Percentiles rank a stretch among this genome's conserved stretches.
These are phyloP conservation scores for Periconia sp. DNA, from an alignment of 2,329 filamentous ascomycete species.

Conservation along the genomic window DNA sequence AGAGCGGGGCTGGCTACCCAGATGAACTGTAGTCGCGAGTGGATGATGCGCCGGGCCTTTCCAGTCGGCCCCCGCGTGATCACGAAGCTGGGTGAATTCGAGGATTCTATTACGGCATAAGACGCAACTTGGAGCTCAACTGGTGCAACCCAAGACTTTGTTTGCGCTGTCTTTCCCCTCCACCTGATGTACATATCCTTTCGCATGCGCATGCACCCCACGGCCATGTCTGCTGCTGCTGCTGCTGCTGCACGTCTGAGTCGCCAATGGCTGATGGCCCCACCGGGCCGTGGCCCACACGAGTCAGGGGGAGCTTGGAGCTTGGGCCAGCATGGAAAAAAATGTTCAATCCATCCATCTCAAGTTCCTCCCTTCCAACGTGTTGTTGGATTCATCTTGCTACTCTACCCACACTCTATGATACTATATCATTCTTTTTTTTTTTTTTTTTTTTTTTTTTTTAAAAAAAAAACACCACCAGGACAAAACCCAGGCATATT, in stretches of 20 bases:
- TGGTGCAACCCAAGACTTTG: background rate
- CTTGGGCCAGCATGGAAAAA: conserved; percentile 11
- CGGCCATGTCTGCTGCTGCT: background rate
- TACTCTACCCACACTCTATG: too few relatives aligned
- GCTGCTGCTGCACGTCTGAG: background rate
- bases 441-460: too few relatives aligned
- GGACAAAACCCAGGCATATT: too few relatives aligned
- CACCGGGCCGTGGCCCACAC: background rate
- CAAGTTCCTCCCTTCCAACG: background rate
- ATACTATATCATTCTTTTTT: too few relatives aligned
- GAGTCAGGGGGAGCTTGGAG: conserved; percentile 3
- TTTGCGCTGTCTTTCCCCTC: background rate
- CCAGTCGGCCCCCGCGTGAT: background rate
- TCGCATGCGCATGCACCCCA: background rate
- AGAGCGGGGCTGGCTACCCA: background rate
- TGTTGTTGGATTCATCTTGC: too few relatives aligned
- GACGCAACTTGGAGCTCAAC: background rate
- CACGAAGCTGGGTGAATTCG: background rate
- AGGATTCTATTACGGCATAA: background rate
- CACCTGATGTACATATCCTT: background rate
- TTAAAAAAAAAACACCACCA: too few relatives aligned
- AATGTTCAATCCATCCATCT: too few relatives aligned
- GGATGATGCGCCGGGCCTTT: background rate
- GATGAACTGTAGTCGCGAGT: too few relatives aligned
- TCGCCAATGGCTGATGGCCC: background rate